Evolutionary conservation across 176 grass and related monocot species (phyloP).

Genomic region (Secale cereale): DNA sequence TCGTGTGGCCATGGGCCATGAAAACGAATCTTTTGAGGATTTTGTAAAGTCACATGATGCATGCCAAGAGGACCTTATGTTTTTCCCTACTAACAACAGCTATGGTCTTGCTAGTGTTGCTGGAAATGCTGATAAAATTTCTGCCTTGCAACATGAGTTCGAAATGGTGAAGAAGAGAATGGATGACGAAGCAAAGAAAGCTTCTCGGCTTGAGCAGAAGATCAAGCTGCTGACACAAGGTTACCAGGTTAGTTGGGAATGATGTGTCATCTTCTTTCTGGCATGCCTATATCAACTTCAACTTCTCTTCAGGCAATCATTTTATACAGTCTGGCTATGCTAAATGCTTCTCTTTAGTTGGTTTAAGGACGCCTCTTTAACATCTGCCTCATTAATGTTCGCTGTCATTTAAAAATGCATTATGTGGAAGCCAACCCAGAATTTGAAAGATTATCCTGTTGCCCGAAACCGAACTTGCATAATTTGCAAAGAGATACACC

Average conservation of each 20-base stretch:
- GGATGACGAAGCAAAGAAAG: constrained; percentile 90
- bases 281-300: background rate
- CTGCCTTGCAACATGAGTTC: constrained; percentile 76
- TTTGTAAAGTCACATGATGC: constrained; percentile 83
- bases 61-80: constrained; percentile 92
- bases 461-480: background rate
- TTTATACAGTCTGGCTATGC: background rate
- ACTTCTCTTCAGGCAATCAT: background rate
- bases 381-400: background rate
- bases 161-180: constrained; percentile 83
- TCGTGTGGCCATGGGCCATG: constrained; percentile 76
- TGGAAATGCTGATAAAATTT: constrained; percentile 73
- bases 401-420: background rate
- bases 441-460: background rate
- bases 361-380: background rate
- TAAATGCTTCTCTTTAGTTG: background rate
- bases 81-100: constrained; percentile 63
- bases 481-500: background rate
- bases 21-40: constrained; percentile 72
- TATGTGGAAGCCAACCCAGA: background rate
- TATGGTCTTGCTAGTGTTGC: constrained; percentile 83
- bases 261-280: background rate
- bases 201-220: constrained; percentile 80
- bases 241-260: constrained; percentile 59
- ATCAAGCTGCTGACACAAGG: constrained; percentile 90